Evolutionary conservation across 176 grass and related monocot species (phyloP), one percentile per base, ranked within the genome.

Genomic region (Lolium rigidum): DNA sequence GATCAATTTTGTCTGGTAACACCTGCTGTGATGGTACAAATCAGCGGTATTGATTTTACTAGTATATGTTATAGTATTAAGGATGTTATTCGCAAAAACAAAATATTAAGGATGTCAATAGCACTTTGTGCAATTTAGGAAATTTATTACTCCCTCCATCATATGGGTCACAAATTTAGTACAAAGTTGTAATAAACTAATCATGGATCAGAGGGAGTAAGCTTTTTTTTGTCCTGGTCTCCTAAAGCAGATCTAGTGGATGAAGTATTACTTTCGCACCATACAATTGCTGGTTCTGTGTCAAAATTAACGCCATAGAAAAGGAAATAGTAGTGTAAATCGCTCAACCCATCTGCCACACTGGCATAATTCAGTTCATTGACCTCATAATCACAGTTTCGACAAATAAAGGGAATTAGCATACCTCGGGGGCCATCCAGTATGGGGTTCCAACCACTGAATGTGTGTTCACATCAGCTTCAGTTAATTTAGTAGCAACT

Each of bases 401-500:
- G 60, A 46, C 24, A n/a, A 55, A 56, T 21, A 74, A 76, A 82
- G 24, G 63, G 9, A 65, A 37, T 35, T 64, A 81, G 28, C 39
- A 76, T 87, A 99, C 97, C 97, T 99, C 97, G 0, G 97, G 97
- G 11, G 97, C 97, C 97, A 99, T 99, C 97, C 97, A 99, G 76
- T 99, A 99, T 57, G 97, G 97, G 41, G 97, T 99, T 92, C 97
- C 97, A 78, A 99, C 97, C 56, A 99, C 97, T 46, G 94, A 99
- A 84, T 99, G 97, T 74, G 97, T 99, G 87, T 99, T 99, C 54
- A 99, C 85, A 88, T 99, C 97, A 80, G 97, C 92, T 92, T 99
- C 97, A 52, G 94, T 99, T 65, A 99, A 89, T 85, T 99, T 99
- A 69, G 94, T 99, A 41, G 97, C 97, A 87, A 99, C 97, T 84